Evolutionary conservation across 2,329 filamentous ascomycete species (phyloP).

Genomic region (Colletotrichum tropicicola): DNA sequence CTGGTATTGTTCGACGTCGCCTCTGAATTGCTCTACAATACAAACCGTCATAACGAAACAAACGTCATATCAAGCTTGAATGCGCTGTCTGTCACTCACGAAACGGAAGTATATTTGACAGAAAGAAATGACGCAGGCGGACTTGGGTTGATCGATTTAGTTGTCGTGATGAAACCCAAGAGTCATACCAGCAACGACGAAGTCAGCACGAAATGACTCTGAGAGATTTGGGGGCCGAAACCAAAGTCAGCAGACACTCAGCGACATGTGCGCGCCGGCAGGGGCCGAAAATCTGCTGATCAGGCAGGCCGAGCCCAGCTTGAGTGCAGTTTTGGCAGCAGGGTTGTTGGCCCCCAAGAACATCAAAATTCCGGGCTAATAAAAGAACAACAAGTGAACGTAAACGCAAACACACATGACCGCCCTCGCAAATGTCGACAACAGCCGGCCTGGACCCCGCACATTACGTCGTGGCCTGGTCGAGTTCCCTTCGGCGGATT

Average conservation of each 20-base stretch:
- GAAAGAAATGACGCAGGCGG: too few relatives aligned
- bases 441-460: background rate
- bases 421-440: too few relatives aligned
- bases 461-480: background rate
- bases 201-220: background rate
- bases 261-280: background rate
- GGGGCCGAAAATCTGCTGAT: conserved; percentile 7
- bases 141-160: too few relatives aligned
- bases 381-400: background rate
- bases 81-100: too few relatives aligned
- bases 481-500: background rate
- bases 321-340: background rate
- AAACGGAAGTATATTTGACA: too few relatives aligned
- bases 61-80: too few relatives aligned
- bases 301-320: background rate
- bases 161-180: too few relatives aligned
- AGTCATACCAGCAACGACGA: background rate
- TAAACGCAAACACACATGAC: background rate
- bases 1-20: too few relatives aligned
- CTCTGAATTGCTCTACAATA: too few relatives aligned
- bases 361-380: too few relatives aligned
- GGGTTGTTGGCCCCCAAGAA: background rate
- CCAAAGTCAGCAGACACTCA: background rate
- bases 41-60: too few relatives aligned
- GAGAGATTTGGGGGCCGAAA: background rate